These are phyloP conservation scores for Fagopyrum esculentum DNA, from an alignment of 148 eudicot genomes.

Conservation along the genomic window DNA sequence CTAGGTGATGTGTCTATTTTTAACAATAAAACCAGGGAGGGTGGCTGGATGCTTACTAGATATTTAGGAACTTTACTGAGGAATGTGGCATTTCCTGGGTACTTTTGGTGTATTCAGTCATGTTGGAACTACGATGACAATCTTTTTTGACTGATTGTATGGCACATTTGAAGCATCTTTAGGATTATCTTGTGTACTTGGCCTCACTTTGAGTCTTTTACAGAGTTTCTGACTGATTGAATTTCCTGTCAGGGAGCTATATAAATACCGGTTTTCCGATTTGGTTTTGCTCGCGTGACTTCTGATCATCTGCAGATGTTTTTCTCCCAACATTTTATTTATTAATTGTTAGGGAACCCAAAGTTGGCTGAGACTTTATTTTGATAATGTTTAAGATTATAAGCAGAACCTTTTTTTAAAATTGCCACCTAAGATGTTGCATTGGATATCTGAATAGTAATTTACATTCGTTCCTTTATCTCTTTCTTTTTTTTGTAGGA, in stretches of 20 bases:
- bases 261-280: not conserved
- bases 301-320: not conserved
- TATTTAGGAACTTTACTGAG: not conserved
- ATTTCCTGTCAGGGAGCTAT: not conserved
- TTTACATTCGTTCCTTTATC: not conserved
- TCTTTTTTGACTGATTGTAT: not conserved
- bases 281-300: not conserved
- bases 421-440: not conserved
- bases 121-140: not conserved
- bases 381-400: not conserved
- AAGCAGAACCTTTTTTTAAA: not conserved
- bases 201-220: not conserved
- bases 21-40: not conserved
- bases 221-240: not conserved
- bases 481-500: conserved; percentile 16
- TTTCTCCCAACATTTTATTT: not conserved
- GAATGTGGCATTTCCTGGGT: not conserved
- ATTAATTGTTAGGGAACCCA: not conserved
- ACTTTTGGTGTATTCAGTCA: not conserved
- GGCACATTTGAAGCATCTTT: not conserved
- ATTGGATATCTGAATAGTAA: not conserved
- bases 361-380: not conserved
- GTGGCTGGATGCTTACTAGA: conserved; percentile 2
- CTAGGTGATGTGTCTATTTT: not conserved
- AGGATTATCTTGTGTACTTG: not conserved